Base-by-base conservation (phyloP, 2,329 filamentous ascomycete genomes). In the Penicillium sp. region DNA sequence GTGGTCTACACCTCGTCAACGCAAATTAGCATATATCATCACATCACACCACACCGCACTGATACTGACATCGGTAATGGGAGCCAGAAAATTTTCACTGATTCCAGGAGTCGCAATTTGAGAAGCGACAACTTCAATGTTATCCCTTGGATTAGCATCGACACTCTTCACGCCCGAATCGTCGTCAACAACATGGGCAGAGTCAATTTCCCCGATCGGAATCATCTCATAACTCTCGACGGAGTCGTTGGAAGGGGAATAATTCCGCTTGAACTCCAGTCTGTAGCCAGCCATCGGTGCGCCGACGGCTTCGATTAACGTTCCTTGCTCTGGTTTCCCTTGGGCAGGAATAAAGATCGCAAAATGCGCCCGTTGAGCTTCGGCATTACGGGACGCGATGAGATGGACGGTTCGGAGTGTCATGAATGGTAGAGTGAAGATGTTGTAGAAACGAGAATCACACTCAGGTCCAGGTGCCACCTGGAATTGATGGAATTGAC, bases 11-110 rank as follows among this genome's bases (percentile, higher is more conserved):
- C 30, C 59, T 37, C 40, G 2, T 43, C 38, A 6, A 6, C 30
- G 2, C 22, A 37, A 10, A 30, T 58, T 26, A 58, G 51, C 26
- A 55, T 42, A 55, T 42, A 5, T 2, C 2, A 14, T 43, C 22
- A 16, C 7, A 28, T 40, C 8, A 10, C 13, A 52, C 14, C 1
- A 28, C 11, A 16, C 8, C 1, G n/a, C 11, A 16, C 8, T 1
- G n/a, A 35, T 8, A 58, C 60, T 58, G 58, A 76, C 74, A 65
- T 73, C 70, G 25, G 75, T 76, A 2, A 76, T 72, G 3, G 75
- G 73, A 2, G 72, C 73, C 58, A 74, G 62, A 38, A 75, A 76
- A 43, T 75, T 73, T 52, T 73, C 55, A 54, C 70, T 74, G n/a
- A 71, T 67, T 6, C 70, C 46, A 2, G 74, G 73, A 2, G 73